Evolutionary conservation across 1,284 basidiomycete species (phyloP).

Genomic region (Gymnopus androsaceus): DNA sequence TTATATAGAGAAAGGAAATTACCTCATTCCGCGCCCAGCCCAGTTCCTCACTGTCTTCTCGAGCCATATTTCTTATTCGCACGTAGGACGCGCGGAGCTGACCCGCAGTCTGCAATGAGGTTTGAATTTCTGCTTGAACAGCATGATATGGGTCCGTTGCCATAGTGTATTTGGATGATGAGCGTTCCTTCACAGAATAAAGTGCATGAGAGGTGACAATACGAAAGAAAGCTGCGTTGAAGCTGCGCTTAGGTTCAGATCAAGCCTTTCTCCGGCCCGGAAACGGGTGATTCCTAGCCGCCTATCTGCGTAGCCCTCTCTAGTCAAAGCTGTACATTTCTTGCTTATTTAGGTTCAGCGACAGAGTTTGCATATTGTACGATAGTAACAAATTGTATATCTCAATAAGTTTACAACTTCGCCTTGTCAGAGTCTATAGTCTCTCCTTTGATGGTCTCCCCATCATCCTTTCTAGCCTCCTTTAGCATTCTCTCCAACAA

Average conservation of each 20-base stretch:
- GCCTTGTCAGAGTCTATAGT: background rate
- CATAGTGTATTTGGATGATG: too few relatives aligned
- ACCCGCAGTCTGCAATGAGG: constrained; percentile 66
- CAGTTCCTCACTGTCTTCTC: constrained; percentile 21
- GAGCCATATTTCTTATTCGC: constrained; percentile 67
- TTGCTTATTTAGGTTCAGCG: background rate
- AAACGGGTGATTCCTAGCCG: too few relatives aligned
- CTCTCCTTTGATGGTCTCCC: background rate
- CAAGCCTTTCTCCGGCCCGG: too few relatives aligned
- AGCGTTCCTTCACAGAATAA: too few relatives aligned
- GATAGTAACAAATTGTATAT: too few relatives aligned
- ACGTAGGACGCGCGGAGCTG: constrained; percentile 75
- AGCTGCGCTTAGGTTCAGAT: too few relatives aligned
- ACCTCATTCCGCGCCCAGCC: constrained; percentile 48
- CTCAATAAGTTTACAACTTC: background rate
- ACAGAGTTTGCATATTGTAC: too few relatives aligned
- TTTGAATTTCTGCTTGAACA: constrained; percentile 76
- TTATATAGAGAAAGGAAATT: constrained; percentile 7
- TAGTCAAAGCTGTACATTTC: background rate
- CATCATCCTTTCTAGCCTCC: constrained; percentile 32
- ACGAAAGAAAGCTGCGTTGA: too few relatives aligned
- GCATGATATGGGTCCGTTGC: constrained; percentile 81
- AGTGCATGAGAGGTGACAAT: background rate
- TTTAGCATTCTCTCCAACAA: constrained; percentile 52
- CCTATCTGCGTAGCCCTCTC: background rate